Conservation (phyloP, 768 basidiomycete species). For the Stropharia rugosoannulata region DNA sequence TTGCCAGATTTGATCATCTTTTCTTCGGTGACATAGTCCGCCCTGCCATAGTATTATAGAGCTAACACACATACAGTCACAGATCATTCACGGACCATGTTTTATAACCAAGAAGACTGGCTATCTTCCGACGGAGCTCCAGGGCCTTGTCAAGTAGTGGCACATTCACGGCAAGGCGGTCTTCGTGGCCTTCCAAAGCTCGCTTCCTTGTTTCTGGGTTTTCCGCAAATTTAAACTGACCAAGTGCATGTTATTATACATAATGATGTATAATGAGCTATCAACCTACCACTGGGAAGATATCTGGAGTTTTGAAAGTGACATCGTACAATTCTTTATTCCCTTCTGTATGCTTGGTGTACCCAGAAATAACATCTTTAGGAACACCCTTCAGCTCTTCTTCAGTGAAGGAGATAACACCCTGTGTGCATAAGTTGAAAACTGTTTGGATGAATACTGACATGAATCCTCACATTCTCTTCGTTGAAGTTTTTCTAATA, state of each 20-base stretch:
- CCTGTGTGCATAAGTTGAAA: slow-evolving; percentile 33
- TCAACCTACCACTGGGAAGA: slow-evolving; percentile 65
- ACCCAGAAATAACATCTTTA: slow-evolving; percentile 76
- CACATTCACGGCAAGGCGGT: slow-evolving; percentile 66
- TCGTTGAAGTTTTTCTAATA: slow-evolving; percentile 85
- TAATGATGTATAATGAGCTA: background rate
- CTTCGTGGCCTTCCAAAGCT: slow-evolving; percentile 69
- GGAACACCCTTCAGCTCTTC: slow-evolving; percentile 84
- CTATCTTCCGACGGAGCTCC: slow-evolving; percentile 68
- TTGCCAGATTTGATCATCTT: slow-evolving; percentile 82
- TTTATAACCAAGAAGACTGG: slow-evolving; percentile 65
- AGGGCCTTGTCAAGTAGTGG: slow-evolving; percentile 69
- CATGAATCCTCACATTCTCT: slow-evolving; percentile 55
- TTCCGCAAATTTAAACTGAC: slow-evolving; percentile 78
- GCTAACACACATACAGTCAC: background rate
- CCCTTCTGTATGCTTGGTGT: slow-evolving; percentile 60
- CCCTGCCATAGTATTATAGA: slow-evolving; percentile 34
- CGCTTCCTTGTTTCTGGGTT: slow-evolving; percentile 64
- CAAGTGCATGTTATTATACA: background rate
- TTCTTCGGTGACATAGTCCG: slow-evolving; percentile 80
- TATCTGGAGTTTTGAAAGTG: slow-evolving; percentile 82
- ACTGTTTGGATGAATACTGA: background rate
- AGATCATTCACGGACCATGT: slow-evolving; percentile 47
- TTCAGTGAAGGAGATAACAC: slow-evolving; percentile 58
- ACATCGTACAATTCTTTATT: slow-evolving; percentile 64